A percentile compares a stretch with the other conserved stretches of the same genome.
Evolutionary conservation across 805 yeast species (phyloP).

Genomic region (Candida boleticola): DNA sequence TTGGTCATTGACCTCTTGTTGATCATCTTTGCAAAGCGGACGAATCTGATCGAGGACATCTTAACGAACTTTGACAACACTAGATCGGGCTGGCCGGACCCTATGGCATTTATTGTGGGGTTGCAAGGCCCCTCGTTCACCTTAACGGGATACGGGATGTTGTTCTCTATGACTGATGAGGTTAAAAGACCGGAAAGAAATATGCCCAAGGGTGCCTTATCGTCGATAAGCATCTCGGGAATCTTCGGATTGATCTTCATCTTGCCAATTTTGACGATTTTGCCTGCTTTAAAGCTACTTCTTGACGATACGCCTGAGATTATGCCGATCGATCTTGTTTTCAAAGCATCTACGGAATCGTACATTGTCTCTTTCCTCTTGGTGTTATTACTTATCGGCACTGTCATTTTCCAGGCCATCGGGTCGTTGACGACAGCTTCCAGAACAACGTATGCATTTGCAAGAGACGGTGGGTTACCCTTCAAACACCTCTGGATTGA

Average conservation of each 20-base stretch:
- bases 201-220: slow-evolving; percentile 70
- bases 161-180: slow-evolving; percentile 80
- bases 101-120: slow-evolving; percentile 72
- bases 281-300: slow-evolving; percentile 61
- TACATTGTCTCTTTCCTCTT: slow-evolving; percentile 66
- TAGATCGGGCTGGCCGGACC: slow-evolving; percentile 73
- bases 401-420: slow-evolving; percentile 71
- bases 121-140: slow-evolving; percentile 78
- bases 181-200: slow-evolving; percentile 71
- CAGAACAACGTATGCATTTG: slow-evolving; percentile 77
- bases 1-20: slow-evolving; percentile 63
- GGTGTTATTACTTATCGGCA: slow-evolving; percentile 64
- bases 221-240: slow-evolving; percentile 62
- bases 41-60: slow-evolving; percentile 58
- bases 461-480: slow-evolving; percentile 81
- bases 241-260: slow-evolving; percentile 71
- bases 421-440: slow-evolving; percentile 82
- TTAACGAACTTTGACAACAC: slow-evolving; percentile 68
- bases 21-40: slow-evolving; percentile 54
- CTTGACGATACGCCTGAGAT: slow-evolving; percentile 61
- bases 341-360: slow-evolving; percentile 68
- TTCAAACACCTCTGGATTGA: slow-evolving; percentile 60
- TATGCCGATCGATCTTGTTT: slow-evolving; percentile 76
- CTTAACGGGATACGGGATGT: slow-evolving; percentile 78
- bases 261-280: slow-evolving; percentile 65